Evolutionary conservation across 2,329 filamentous ascomycete genomes (phyloP).

Genomic region (Fusarium sp.): DNA sequence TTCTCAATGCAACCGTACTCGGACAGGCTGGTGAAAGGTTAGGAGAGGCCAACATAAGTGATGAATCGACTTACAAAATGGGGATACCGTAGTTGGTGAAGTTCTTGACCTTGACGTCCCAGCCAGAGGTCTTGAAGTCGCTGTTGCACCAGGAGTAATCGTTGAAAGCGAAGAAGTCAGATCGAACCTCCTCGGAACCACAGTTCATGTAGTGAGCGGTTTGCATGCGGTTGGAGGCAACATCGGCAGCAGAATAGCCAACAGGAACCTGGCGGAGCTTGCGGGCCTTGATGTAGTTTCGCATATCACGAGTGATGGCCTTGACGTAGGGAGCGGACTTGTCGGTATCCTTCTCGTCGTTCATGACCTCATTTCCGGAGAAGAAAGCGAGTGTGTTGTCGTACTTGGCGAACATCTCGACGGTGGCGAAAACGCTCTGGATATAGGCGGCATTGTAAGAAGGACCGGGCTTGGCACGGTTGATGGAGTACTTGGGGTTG

Average conservation of each 20-base stretch:
- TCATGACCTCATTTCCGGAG: slow-evolving; percentile 83
- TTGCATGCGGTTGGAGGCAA: slow-evolving; percentile 83
- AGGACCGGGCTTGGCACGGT: slow-evolving; percentile 74
- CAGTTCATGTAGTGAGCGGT: slow-evolving; percentile 95
- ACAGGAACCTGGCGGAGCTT: slow-evolving; percentile 74
- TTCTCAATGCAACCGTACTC: slow-evolving; percentile 92
- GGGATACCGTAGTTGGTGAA: slow-evolving; percentile 87
- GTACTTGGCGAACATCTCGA: slow-evolving; percentile 84
- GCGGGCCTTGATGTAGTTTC: slow-evolving; percentile 70
- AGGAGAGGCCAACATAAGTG: neutral
- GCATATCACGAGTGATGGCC: slow-evolving; percentile 79
- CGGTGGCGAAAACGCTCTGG: slow-evolving; percentile 84
- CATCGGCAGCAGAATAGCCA: slow-evolving; percentile 81
- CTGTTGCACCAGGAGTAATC: slow-evolving; percentile 89
- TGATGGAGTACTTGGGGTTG: slow-evolving; percentile 87
- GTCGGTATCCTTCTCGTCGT: slow-evolving; percentile 69
- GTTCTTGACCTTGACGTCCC: slow-evolving; percentile 87
- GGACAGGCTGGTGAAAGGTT: slow-evolving; percentile 66
- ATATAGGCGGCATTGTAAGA: slow-evolving; percentile 92
- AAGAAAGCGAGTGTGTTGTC: slow-evolving; percentile 88
- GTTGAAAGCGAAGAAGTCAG: slow-evolving; percentile 90
- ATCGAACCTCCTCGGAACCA: slow-evolving; percentile 81
- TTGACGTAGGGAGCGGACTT: slow-evolving; percentile 77
- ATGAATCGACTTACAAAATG: slow-evolving; percentile 67
- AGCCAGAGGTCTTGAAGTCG: slow-evolving; percentile 75